phyloP scores from a whole-genome alignment of 2,329 filamentous ascomycete species.

The Alternaria sp. region DNA sequence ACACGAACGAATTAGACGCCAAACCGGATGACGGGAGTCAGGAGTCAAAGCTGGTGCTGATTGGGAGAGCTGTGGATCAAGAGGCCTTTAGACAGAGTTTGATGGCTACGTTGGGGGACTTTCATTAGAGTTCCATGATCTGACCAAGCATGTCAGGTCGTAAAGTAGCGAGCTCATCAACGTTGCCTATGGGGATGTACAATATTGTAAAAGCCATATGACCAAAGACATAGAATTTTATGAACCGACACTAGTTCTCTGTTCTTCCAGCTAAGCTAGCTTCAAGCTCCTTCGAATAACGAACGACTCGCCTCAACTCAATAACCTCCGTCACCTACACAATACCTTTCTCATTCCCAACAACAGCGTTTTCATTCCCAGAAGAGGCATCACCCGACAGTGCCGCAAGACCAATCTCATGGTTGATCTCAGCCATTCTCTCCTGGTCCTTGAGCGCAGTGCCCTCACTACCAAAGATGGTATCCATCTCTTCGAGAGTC shows the following conservation, averaged over 20 bases:
- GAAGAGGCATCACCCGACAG: slow-evolving; percentile 18
- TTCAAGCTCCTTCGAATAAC: neutral
- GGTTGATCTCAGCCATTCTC: slow-evolving; percentile 75
- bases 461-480: slow-evolving; percentile 72
- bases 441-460: slow-evolving; percentile 71
- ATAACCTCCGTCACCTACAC: neutral
- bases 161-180: neutral
- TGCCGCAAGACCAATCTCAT: slow-evolving; percentile 70
- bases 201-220: neutral
- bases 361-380: slow-evolving; percentile 12
- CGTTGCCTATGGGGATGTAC: neutral
- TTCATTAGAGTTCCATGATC: neutral
- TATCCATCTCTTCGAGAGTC: slow-evolving; percentile 67
- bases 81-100: slow-evolving; percentile 22
- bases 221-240: neutral
- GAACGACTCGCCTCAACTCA: neutral
- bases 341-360: slow-evolving; percentile 26
- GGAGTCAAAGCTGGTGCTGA: slow-evolving; percentile 44
- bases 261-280: neutral
- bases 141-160: neutral
- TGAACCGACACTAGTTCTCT: neutral
- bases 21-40: neutral
- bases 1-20: slow-evolving; percentile 72
- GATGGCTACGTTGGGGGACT: slow-evolving; percentile 5
- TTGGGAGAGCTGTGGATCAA: slow-evolving; percentile 42